Base-by-base conservation (phyloP, 495 filamentous ascomycete genomes). In the Penicillium nucicola region DNA sequence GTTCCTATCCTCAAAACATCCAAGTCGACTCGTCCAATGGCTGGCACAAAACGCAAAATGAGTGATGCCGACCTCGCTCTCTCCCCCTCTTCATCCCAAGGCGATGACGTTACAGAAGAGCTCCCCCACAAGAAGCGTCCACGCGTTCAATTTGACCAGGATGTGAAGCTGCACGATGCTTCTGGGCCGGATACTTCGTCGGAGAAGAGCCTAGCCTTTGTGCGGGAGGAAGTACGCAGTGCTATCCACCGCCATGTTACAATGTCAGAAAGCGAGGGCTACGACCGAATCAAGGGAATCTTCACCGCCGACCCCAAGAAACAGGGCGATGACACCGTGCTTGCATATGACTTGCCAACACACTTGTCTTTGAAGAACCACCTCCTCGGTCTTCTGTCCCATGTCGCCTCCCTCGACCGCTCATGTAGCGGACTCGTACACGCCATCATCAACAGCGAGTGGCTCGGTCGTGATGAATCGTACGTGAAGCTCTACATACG, bases 381-480 rank as follows among this genome's bases (percentile, higher is more conserved):
- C 57, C 68, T 92, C n/a, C 62, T 88, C 46, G 90, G 87, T 19
- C 77, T 97, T 43, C 79, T 87, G n/a, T 82, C 80, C 40, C 86
- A 85, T 52, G 80, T 87, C 7, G 83, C 85, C 18, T 68, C 82
- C 18, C 73, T 99, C 20, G 78, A 85, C 53, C 83, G 81, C 56
- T 80, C 80, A 39, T 96, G 88, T 69, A 80, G 82, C 15, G 83
- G 84, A 2, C 69, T 99, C 28, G 83, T 96, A 32, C 74, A 81
- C 53, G 83, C 84, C 18, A 74, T 95, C 9, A 69, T 97, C 28
- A 72, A 79, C 50, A 88, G 83, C 65, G 75, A 83, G 32, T 99
- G 93, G 93, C 78, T 96, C 35, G 89, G 87, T 9, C 79, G 90
- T 42, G 88, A 92, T 59, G 84, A 91, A 49, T 71, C 77, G 4